Evolutionary conservation across 2,329 filamentous ascomycete species (phyloP).

Genomic region (Sporothrix mexicana): DNA sequence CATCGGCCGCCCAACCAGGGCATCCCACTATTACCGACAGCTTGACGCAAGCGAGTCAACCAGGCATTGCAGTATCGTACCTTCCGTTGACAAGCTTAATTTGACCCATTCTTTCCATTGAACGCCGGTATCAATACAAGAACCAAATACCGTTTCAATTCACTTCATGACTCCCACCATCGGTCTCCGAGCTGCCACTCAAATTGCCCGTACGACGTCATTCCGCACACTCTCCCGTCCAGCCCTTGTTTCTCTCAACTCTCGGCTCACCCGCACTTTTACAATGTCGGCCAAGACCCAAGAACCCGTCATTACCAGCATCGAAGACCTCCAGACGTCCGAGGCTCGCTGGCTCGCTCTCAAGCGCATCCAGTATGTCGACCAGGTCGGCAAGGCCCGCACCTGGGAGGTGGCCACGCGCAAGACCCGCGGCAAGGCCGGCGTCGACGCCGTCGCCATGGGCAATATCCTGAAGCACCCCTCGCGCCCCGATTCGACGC

Average conservation of each 20-base stretch:
- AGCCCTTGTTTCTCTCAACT: background rate
- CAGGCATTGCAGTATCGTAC: no score
- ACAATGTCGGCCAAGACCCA: conserved; percentile 50
- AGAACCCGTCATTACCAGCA: conserved; percentile 53
- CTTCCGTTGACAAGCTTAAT: no score
- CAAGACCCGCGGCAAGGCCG: conserved; percentile 59
- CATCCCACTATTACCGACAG: no score
- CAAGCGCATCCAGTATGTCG: conserved; percentile 62
- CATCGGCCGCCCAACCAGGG: no score
- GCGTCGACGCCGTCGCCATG: conserved; percentile 67
- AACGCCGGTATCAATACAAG: no score
- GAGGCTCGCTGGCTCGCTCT: conserved; percentile 64
- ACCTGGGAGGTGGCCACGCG: conserved; percentile 67
- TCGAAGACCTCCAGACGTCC: conserved; percentile 55
- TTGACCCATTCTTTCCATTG: no score
- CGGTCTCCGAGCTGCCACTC: conserved; percentile 4
- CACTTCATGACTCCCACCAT: conserved; percentile 7
- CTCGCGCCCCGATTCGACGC: conserved; percentile 50
- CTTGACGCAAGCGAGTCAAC: no score
- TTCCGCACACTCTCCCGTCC: background rate
- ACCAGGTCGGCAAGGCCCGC: conserved; percentile 59
- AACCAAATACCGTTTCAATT: no score
- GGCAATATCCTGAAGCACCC: conserved; percentile 62
- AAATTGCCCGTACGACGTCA: background rate
- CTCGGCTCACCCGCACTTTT: conserved; percentile 34